Conservation (phyloP, 208 protist species). For the Trypanosoma scelopori region DNA sequence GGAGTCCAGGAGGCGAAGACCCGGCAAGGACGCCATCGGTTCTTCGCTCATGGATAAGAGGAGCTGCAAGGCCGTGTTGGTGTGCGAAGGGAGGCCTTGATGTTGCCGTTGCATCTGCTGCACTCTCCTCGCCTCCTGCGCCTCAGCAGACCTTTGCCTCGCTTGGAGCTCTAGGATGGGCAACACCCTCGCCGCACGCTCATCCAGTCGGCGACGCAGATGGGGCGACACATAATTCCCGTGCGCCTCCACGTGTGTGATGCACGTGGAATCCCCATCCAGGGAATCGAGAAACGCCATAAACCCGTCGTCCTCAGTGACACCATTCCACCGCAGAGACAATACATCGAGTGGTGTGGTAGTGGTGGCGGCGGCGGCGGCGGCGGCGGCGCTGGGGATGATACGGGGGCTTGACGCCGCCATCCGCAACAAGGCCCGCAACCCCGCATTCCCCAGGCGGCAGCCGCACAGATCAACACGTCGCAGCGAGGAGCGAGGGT, state of each 20-base stretch:
- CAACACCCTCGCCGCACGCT: background rate
- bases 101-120: slow-evolving; percentile 4
- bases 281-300: slow-evolving; percentile 11
- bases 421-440: slow-evolving; percentile 12
- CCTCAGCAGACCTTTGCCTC: background rate
- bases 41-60: slow-evolving; percentile 6
- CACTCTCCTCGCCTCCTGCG: background rate
- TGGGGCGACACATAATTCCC: slow-evolving; percentile 27
- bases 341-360: slow-evolving; percentile 23
- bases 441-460: slow-evolving; percentile 28
- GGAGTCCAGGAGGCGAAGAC: slow-evolving; percentile 2
- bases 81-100: background rate
- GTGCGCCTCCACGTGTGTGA: slow-evolving; percentile 1
- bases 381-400: background rate
- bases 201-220: slow-evolving; percentile 1
- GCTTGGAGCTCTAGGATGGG: background rate
- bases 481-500: slow-evolving; percentile 21
- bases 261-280: background rate
- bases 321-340: slow-evolving; percentile 35
- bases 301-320: slow-evolving; percentile 30
- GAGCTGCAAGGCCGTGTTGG: background rate
- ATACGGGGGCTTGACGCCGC: background rate
- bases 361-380: too few relatives aligned
- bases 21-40: background rate
- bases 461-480: slow-evolving; percentile 34